Base-by-base conservation (phyloP, 345 rosid species). In the Bruguiera sexangula region DNA sequence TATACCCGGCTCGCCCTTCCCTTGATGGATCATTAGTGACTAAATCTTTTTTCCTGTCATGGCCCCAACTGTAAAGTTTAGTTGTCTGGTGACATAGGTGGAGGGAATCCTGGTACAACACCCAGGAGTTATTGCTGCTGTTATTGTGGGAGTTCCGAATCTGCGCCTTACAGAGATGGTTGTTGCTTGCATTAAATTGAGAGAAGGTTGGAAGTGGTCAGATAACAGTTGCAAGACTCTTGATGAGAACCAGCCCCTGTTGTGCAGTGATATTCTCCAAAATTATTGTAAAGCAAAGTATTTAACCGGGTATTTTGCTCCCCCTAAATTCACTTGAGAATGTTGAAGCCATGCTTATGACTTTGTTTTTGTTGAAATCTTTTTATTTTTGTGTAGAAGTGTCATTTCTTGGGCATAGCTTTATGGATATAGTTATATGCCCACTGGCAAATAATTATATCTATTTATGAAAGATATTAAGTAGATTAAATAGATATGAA, bases 141-240 rank as follows among this genome's bases (percentile, higher is more conserved):
- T 94, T 57, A 82, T 86, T 20, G 80, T 89, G 78, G 96, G 97
- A 56, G 65, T 86, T 59, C 86, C 81, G 5, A 89, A 89, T 59
- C 71, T 68, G 75, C 88, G 87, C 39, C 77, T 91, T 37, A 74
- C 83, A 3, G 97, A 94, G 79, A 86, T 82, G 88, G 93, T 89
- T 8, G 84, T 89, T 58, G 95, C 89, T 66, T 94, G 89, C 76
- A 68, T 91, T 59, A 81, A 66, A 67, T 62, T 91, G 69, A 77
- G 74, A 72, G 84, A 85, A 50, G 77, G 78, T 30, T 89, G 95
- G 95, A 69, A 62, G 64, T 91, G 97, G 97, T 83, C 82, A 16
- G 69, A 86, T 57, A 61, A 62, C 53, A 80, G 65, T 60, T 56
- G 48, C 54, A 61, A 31, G 8, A 48, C 20, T 8, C 6, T 59